These are phyloP conservation scores for Pythium aristosporum DNA, from an alignment of 352 stramenopile genomes.

Conservation along the genomic window DNA sequence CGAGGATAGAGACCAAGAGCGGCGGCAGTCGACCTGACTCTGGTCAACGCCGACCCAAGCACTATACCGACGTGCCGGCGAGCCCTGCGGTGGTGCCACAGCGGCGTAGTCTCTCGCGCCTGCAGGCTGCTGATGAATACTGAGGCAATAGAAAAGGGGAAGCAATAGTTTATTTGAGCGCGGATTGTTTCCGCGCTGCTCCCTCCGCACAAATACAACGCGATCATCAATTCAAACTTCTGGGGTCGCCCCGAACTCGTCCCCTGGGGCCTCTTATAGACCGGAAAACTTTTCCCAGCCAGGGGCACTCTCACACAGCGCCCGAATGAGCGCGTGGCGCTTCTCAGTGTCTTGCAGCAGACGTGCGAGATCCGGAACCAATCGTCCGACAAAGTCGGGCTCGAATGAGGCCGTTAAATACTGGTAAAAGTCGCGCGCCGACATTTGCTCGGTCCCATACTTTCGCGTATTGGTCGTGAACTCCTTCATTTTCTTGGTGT, in stretches of 20 bases:
- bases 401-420: slow-evolving; percentile 89
- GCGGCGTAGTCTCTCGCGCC: slow-evolving; percentile 32
- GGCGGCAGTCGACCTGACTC: slow-evolving; percentile 26
- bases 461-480: slow-evolving; percentile 86
- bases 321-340: slow-evolving; percentile 76
- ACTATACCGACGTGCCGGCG: slow-evolving; percentile 67
- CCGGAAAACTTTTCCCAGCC: slow-evolving; percentile 84
- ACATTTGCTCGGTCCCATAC: slow-evolving; percentile 83
- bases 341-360: slow-evolving; percentile 84
- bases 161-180: slow-evolving; percentile 10
- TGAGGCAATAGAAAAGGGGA: neutral
- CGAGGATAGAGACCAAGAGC: slow-evolving; percentile 38
- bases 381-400: slow-evolving; percentile 81
- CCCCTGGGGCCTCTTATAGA: slow-evolving; percentile 33
- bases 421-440: slow-evolving; percentile 86
- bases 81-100: slow-evolving; percentile 41
- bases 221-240: slow-evolving; percentile 4
- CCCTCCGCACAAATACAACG: neutral
- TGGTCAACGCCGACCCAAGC: slow-evolving; percentile 52
- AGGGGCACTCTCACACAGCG: slow-evolving; percentile 80
- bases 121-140: slow-evolving; percentile 28
- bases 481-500: slow-evolving; percentile 83
- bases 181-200: neutral
- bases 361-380: slow-evolving; percentile 83
- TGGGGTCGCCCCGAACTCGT: neutral